phyloP scores from a whole-genome alignment of 495 filamentous ascomycete genomes.

The Platismatia glauca region DNA sequence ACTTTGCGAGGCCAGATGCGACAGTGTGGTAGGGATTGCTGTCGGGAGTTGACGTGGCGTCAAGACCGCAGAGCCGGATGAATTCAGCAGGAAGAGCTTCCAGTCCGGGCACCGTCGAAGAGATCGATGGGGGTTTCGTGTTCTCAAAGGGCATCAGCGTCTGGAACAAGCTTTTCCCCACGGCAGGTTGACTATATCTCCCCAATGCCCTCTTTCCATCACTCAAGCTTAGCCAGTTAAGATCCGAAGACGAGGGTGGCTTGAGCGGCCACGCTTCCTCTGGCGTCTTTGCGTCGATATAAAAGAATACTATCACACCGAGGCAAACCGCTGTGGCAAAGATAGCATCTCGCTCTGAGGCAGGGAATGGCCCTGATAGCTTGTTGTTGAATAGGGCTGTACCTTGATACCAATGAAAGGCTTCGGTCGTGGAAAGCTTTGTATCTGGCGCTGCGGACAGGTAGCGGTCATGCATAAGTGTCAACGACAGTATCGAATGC shows the following conservation, averaged over 20 bases:
- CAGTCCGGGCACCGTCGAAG: slow-evolving; percentile 28
- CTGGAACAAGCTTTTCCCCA: slow-evolving; percentile 35
- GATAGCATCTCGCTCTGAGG: slow-evolving; percentile 35
- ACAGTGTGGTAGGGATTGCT: slow-evolving; percentile 36
- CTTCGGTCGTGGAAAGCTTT: slow-evolving; percentile 32
- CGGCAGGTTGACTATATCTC: slow-evolving; percentile 30
- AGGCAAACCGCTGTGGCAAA: slow-evolving; percentile 39
- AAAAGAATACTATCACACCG: slow-evolving; percentile 33
- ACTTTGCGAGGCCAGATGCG: slow-evolving; percentile 30
- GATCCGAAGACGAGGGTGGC: slow-evolving; percentile 27
- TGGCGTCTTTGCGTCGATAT: slow-evolving; percentile 30
- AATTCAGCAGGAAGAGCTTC: slow-evolving; percentile 30
- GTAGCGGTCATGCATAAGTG: slow-evolving; percentile 38
- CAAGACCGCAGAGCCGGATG: slow-evolving; percentile 28
- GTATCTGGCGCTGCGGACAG: slow-evolving; percentile 24
- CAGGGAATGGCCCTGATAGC: slow-evolving; percentile 30
- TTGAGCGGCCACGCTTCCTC: slow-evolving; percentile 40
- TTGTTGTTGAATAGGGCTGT: slow-evolving; percentile 33
- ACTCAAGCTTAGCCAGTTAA: slow-evolving; percentile 38
- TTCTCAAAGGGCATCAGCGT: slow-evolving; percentile 24
- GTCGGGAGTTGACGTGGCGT: slow-evolving; percentile 29
- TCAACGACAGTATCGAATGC: slow-evolving; percentile 39
- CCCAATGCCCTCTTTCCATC: slow-evolving; percentile 39
- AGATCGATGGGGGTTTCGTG: slow-evolving; percentile 28
- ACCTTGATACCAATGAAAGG: slow-evolving; percentile 37